Evolutionary conservation across 1,284 basidiomycete species (phyloP), one percentile per base, ranked within the genome.

Genomic region (Salmacisia buchloeana): DNA sequence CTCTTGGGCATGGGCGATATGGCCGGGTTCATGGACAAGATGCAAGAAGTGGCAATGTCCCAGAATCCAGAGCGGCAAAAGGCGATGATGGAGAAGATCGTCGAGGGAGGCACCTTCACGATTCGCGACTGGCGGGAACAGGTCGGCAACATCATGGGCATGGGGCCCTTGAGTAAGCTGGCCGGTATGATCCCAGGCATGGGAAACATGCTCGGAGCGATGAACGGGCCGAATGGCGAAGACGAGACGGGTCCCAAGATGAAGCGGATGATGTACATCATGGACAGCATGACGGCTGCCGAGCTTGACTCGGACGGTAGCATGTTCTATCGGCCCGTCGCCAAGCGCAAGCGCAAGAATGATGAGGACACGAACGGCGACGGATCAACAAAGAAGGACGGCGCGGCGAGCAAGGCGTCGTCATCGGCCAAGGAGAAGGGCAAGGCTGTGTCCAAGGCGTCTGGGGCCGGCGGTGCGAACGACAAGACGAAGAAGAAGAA

Each of bases 181-280:
- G 94, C 94, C 15, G 93, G 91, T 23, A 98, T 98, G 93, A 98
- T 99, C 66, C 94, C 94, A 2, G 94, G 94, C 34, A 86, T 99
- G 73, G 89, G 90, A 69, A 91, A 92, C 43, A 84, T 98, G 78
- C 85, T 97, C 63, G 76, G 77, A 43, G 74, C 70, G n/a, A 52
- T 56, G 29, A 66, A 60, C 7, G 74, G 71, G 6, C 78, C 73
- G 6, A 93, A 91, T 41, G 89, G 89, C 33, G 91, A 92, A 77
- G 93, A 96, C 78, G 94, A 97, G 76, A 92, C 91, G 38, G 88
- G 90, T 1, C 70, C 78, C 3, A 81, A 86, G 70, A 89, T 99
- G 87, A 97, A 97, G 82, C 88, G 93, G 67, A 94, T 99, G 91
- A 90, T 97, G 70, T 98, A 90, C 83, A 97, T 99, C 78, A 97